Evolutionary conservation across 306 rosid genomes (phyloP).

Genomic region (Carpinus viminea): DNA sequence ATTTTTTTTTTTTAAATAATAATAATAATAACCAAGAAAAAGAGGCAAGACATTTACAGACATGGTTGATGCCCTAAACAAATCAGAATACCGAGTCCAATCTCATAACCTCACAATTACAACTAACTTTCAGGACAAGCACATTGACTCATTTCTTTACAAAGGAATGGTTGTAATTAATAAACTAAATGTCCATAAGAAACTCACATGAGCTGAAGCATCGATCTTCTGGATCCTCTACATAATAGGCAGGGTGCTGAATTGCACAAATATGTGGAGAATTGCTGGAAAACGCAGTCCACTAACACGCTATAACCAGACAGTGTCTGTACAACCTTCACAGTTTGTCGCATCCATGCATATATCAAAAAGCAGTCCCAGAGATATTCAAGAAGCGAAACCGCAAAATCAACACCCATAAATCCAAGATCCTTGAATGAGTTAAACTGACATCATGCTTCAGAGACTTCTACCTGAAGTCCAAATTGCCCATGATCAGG

Average conservation of each 20-base stretch:
- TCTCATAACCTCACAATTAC: slow-evolving; percentile 8
- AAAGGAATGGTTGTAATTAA: slow-evolving; percentile 27
- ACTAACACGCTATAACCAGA: neutral
- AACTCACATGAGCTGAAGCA: slow-evolving; percentile 15
- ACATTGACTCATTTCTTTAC: slow-evolving; percentile 26
- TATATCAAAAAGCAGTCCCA: slow-evolving; percentile 29
- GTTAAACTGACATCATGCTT: slow-evolving; percentile 28
- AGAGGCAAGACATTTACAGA: slow-evolving; percentile 22
- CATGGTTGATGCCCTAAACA: slow-evolving; percentile 15
- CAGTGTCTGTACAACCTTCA: neutral
- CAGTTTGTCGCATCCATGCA: neutral
- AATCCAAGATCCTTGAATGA: slow-evolving; percentile 29
- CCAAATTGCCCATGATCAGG: slow-evolving; percentile 29
- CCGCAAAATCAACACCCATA: slow-evolving; percentile 18
- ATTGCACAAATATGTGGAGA: slow-evolving; percentile 5
- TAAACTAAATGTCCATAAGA: slow-evolving; percentile 14
- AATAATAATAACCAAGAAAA: neutral
- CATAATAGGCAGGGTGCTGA: slow-evolving; percentile 5
- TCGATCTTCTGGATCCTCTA: neutral
- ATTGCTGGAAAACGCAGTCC: neutral
- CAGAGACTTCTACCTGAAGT: slow-evolving; percentile 37
- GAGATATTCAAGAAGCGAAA: slow-evolving; percentile 23
- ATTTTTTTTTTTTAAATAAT: no score
- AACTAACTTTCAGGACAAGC: slow-evolving; percentile 17
- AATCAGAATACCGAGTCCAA: neutral